Conservation (phyloP, 2,329 filamentous ascomycete species). For the Pseudogymnoascus sp. region DNA sequence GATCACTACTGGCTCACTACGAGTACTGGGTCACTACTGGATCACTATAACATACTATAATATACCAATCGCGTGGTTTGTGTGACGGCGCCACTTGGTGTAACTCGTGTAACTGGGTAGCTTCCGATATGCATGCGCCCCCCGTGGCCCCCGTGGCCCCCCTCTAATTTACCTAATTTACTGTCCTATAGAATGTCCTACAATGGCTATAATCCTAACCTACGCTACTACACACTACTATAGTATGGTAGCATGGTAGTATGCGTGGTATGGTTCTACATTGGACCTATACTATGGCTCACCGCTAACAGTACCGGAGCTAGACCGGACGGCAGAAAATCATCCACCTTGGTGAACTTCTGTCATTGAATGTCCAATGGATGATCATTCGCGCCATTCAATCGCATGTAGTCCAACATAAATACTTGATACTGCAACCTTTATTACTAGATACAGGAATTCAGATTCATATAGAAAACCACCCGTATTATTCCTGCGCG, state of each 20-base stretch:
- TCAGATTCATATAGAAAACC: neutral
- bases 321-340: neutral
- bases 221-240: neutral
- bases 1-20: too few relatives aligned
- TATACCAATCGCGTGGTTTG: too few relatives aligned
- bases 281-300: neutral
- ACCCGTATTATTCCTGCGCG: neutral
- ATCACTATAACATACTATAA: neutral
- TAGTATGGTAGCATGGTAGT: neutral
- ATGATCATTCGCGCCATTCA: neutral
- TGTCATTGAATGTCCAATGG: neutral
- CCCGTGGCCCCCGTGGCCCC: too few relatives aligned
- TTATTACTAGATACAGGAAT: neutral
- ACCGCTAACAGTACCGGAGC: conserved; percentile 6
- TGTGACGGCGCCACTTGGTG: too few relatives aligned
- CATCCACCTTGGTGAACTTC: neutral
- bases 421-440: neutral
- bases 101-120: too few relatives aligned
- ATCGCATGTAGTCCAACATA: neutral
- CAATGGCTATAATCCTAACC: neutral
- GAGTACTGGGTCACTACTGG: too few relatives aligned
- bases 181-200: too few relatives aligned
- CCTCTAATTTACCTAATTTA: too few relatives aligned
- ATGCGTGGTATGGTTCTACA: too few relatives aligned
- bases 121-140: too few relatives aligned